Conservation (phyloP, 2,329 filamentous ascomycete genomes). For the Aspergillus ruber region DNA sequence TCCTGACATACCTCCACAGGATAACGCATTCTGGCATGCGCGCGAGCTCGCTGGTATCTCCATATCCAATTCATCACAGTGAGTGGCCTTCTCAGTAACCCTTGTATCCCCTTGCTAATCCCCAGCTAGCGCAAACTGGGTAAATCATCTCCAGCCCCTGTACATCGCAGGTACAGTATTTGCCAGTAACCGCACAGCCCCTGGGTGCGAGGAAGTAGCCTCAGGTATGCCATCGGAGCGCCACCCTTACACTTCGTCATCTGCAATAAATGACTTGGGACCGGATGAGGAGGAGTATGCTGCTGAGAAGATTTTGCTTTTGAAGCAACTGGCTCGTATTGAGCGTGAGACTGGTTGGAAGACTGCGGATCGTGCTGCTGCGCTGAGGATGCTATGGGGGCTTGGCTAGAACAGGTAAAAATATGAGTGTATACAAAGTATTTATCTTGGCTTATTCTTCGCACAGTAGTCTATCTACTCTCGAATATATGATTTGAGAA, state of each 20-base stretch:
- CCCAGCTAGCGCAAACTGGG: constrained; percentile 8
- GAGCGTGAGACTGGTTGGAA: constrained; percentile 13
- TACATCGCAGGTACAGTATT: constrained; percentile 9
- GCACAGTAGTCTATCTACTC: not conserved
- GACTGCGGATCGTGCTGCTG: constrained; percentile 6
- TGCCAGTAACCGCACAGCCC: not conserved
- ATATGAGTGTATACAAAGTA: too few species aligned
- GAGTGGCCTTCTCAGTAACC: not conserved
- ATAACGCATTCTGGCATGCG: constrained; percentile 6
- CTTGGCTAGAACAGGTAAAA: not conserved
- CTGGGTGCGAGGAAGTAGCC: not conserved
- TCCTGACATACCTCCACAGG: not conserved
- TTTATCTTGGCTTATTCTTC: too few species aligned
- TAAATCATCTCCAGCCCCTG: constrained; percentile 10
- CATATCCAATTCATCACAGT: constrained; percentile 6
- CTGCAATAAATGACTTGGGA: not conserved
- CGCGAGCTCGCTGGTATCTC: constrained; percentile 6
- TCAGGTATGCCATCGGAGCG: not conserved
- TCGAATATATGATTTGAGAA: constrained; percentile 1
- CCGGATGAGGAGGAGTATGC: constrained; percentile 1
- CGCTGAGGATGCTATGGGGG: constrained; percentile 5
- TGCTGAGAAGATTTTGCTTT: constrained; percentile 7
- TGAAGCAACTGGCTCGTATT: constrained; percentile 11
- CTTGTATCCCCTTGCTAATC: not conserved
- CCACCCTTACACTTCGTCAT: not conserved